These are phyloP conservation scores for Claviceps quebecensis DNA, from an alignment of 2,329 filamentous ascomycete genomes.

Conservation along the genomic window DNA sequence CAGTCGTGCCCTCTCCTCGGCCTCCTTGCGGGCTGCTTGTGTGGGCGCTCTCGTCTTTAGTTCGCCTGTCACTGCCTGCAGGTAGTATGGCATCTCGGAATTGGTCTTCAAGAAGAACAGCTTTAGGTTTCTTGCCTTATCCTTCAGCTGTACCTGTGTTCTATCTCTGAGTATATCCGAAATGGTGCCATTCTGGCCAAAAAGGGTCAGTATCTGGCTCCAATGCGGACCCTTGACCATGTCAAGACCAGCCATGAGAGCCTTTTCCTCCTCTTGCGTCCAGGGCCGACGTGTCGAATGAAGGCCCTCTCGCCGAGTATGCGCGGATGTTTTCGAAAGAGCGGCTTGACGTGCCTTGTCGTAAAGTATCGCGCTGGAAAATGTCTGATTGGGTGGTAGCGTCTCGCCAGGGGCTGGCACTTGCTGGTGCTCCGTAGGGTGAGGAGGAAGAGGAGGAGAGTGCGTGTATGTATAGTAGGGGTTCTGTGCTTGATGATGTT, in stretches of 20 bases:
- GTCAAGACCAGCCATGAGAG: slow-evolving; percentile 76
- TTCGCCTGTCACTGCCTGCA: slow-evolving; percentile 80
- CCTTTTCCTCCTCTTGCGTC: slow-evolving; percentile 81
- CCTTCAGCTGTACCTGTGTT: slow-evolving; percentile 83
- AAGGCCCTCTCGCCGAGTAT: slow-evolving; percentile 40
- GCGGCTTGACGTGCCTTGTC: slow-evolving; percentile 45
- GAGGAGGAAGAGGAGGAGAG: slow-evolving; percentile 20
- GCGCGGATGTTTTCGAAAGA: slow-evolving; percentile 40
- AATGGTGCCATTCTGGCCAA: slow-evolving; percentile 65
- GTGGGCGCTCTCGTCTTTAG: slow-evolving; percentile 72
- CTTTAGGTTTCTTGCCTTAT: slow-evolving; percentile 82
- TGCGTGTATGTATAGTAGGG: slow-evolving; percentile 22
- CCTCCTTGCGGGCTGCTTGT: slow-evolving; percentile 55
- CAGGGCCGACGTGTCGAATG: slow-evolving; percentile 62
- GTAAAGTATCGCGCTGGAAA: slow-evolving; percentile 40
- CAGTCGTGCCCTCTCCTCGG: slow-evolving; percentile 46
- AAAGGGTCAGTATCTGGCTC: slow-evolving; percentile 80
- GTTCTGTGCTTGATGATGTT: slow-evolving; percentile 23
- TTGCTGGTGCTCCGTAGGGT: slow-evolving; percentile 21
- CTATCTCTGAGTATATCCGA: slow-evolving; percentile 76
- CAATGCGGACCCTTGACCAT: slow-evolving; percentile 84
- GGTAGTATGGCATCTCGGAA: slow-evolving; percentile 77
- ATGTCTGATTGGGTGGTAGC: slow-evolving; percentile 42
- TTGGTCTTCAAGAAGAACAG: slow-evolving; percentile 85
- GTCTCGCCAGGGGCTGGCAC: slow-evolving; percentile 20